These are phyloP conservation scores for Sextonia rubra DNA, from an alignment of 164 flowering plant species.

Conservation along the genomic window DNA sequence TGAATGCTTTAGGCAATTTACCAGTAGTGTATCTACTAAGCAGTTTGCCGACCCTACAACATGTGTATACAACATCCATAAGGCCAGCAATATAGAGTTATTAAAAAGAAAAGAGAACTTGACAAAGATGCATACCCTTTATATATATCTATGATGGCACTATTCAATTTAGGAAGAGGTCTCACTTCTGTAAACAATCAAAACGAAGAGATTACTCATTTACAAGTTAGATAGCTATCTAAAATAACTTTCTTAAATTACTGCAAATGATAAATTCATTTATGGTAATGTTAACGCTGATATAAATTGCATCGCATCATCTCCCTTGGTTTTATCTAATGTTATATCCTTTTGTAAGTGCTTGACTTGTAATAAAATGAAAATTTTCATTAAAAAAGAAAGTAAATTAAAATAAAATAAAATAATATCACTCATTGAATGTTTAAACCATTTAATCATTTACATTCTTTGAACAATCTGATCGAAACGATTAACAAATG, in stretches of 20 bases:
- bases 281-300: neutral
- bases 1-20: constrained; percentile 85
- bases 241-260: neutral
- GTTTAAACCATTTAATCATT: neutral
- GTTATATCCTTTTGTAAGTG: neutral
- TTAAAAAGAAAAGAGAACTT: neutral
- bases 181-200: constrained; percentile 42
- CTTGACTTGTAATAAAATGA: neutral
- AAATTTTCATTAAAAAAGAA: neutral
- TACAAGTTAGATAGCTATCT: neutral
- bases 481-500: neutral
- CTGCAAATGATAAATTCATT: neutral
- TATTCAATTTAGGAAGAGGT: constrained; percentile 65
- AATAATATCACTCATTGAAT: too few species aligned
- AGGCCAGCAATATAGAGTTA: neutral
- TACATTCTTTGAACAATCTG: neutral
- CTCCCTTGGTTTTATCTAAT: neutral
- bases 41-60: constrained; percentile 71
- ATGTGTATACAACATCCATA: constrained; percentile 2
- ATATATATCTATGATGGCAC: constrained; percentile 55
- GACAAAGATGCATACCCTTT: constrained; percentile 52
- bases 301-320: neutral
- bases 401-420: too few species aligned
- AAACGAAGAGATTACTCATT: neutral
- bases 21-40: constrained; percentile 72